Conservation (phyloP, 2,329 filamentous ascomycete genomes). For the Fusarium pilosicola region DNA sequence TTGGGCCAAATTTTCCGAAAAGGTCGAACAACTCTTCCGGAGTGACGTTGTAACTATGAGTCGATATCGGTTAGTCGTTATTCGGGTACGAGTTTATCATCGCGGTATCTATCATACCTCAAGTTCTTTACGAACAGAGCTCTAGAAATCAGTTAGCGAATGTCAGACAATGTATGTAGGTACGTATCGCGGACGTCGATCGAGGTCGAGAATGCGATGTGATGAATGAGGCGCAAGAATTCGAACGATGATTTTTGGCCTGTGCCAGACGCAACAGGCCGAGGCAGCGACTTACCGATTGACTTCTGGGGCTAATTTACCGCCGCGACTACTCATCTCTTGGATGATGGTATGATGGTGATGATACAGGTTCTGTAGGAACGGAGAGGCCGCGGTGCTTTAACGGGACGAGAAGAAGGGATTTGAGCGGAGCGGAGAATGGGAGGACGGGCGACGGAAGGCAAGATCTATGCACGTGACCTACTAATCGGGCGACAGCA, state of each 20-base stretch:
- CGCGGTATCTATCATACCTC: slow-evolving; percentile 68
- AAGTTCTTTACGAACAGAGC: slow-evolving; percentile 99
- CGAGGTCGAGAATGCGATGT: slow-evolving; percentile 13
- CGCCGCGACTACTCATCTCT: slow-evolving; percentile 97
- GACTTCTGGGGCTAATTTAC: slow-evolving; percentile 99
- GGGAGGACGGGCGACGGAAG: slow-evolving; percentile 41
- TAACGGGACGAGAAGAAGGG: slow-evolving; percentile 41
- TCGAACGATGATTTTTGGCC: slow-evolving; percentile 18
- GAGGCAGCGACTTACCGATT: slow-evolving; percentile 75
- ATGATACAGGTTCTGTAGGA: slow-evolving; percentile 47
- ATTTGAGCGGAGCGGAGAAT: slow-evolving; percentile 45
- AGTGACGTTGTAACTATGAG: slow-evolving; percentile 92
- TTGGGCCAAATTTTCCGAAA: slow-evolving; percentile 96
- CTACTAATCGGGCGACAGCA: slow-evolving; percentile 17
- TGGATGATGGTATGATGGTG: slow-evolving; percentile 54
- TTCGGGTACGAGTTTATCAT: slow-evolving; percentile 15
- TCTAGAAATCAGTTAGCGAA: slow-evolving; percentile 63
- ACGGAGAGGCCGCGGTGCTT: slow-evolving; percentile 42
- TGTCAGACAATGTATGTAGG: slow-evolving; percentile 1
- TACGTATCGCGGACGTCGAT: not conserved
- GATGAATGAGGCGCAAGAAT: slow-evolving; percentile 19
- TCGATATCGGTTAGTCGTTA: slow-evolving; percentile 64
- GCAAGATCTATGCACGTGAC: slow-evolving; percentile 46
- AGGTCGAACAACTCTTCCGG: slow-evolving; percentile 98
- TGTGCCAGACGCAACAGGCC: slow-evolving; percentile 1